These are phyloP conservation scores for Tetrapisispora fleetii DNA, from an alignment of 805 yeast genomes.

Conservation along the genomic window DNA sequence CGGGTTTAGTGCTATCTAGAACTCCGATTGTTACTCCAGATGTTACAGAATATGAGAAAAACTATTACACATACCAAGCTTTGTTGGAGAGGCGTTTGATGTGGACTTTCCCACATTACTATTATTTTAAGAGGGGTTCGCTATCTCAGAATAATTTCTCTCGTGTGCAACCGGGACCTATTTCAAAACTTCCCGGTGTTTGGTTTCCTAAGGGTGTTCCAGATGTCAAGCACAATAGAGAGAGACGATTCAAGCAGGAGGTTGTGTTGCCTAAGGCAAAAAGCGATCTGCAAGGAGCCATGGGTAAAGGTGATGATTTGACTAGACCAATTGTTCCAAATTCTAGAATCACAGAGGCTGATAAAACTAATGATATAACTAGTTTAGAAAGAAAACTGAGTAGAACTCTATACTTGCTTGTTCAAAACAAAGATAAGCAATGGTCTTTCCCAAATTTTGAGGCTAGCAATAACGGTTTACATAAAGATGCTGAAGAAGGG, in stretches of 20 bases:
- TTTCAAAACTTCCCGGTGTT: constrained; percentile 60
- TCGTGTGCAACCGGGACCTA: constrained; percentile 67
- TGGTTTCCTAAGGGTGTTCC: constrained; percentile 80
- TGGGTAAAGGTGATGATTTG: constrained; percentile 41
- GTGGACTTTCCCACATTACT: constrained; percentile 97
- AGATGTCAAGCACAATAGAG: constrained; percentile 79
- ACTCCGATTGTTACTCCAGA: constrained; percentile 79
- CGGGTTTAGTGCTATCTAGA: constrained; percentile 64
- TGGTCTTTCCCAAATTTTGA: constrained; percentile 82
- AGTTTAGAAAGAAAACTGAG: constrained; percentile 74
- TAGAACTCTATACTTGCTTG: constrained; percentile 68
- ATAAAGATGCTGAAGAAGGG: constrained; percentile 65
- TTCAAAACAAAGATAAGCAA: constrained; percentile 35
- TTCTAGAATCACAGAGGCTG: constrained; percentile 72
- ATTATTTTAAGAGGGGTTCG: constrained; percentile 83
- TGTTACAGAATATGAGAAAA: constrained; percentile 56
- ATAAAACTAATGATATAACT: constrained; percentile 45
- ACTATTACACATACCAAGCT: constrained; percentile 72
- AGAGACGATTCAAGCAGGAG: constrained; percentile 72
- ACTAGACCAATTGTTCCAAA: constrained; percentile 60
- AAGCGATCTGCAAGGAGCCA: constrained; percentile 22
- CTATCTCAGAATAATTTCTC: constrained; percentile 73
- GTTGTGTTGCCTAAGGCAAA: constrained; percentile 62
- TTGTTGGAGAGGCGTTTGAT: constrained; percentile 81
- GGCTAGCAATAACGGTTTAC: constrained; percentile 45